Percentiles rank a stretch among this genome's conserved stretches.
Evolutionary conservation across 2,329 filamentous ascomycete genomes (phyloP).

Genomic region (Sclerotinia sclerotiorum): DNA sequence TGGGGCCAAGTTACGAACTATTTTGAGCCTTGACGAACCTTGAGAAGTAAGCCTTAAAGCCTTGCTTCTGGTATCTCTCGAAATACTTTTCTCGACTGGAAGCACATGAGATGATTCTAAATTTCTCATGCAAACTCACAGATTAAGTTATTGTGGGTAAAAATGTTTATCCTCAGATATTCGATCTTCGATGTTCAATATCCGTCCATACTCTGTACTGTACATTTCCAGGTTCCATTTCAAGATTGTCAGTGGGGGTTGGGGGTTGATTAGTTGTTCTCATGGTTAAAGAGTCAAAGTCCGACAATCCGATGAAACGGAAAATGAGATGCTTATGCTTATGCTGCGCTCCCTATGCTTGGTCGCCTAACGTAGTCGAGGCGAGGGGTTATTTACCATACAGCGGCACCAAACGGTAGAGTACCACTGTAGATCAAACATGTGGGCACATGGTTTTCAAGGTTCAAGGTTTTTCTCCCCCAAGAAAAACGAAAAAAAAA

Average conservation of each 20-base stretch:
- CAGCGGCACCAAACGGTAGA: conserved; percentile 5
- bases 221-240: neutral
- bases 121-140: neutral
- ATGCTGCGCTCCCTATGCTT: conserved; percentile 5
- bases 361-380: neutral
- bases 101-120: neutral
- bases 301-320: neutral
- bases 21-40: neutral
- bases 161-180: conserved; percentile 1
- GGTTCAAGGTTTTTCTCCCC: neutral
- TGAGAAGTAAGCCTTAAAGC: too few relatives aligned
- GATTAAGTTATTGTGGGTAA: conserved; percentile 1
- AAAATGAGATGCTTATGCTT: neutral
- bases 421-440: conserved; percentile 18
- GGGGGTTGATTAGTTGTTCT: neutral
- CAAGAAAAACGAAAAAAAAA: neutral
- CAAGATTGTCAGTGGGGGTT: neutral
- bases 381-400: conserved; percentile 8
- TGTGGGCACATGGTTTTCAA: conserved; percentile 17
- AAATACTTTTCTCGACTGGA: neutral
- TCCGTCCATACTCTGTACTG: too few relatives aligned
- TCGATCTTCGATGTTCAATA: neutral
- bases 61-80: neutral
- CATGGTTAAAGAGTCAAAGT: too few relatives aligned
- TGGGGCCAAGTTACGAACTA: neutral